Evolutionary conservation across 257 asterid genomes (phyloP), one percentile per base, ranked within the genome.

Genomic region (Solanum bulbocastanum): DNA sequence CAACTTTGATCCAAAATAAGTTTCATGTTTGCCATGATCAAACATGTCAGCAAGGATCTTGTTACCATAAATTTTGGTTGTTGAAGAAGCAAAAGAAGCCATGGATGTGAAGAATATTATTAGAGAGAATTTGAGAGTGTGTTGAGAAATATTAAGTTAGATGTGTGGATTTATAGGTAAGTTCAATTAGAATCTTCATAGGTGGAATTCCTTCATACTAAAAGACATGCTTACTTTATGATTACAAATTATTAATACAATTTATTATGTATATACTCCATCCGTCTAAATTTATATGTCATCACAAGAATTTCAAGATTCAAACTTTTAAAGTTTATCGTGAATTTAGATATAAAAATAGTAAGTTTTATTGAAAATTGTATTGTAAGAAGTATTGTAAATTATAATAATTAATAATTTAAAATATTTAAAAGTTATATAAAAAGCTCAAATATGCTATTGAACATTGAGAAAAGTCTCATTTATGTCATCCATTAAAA

Each of bases 11-110:
- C 92, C 89, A 6, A 86, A 83, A 16, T 42, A 46, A 42, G 86
- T 58, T 8, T 88, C 79, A 83, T 89, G 90, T 79, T 92, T 87
- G 30, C 75, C 91, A 60, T 60, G 49, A 81, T 88, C 91, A 92
- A 30, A 81, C 33, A 32, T 69, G 33, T 30, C 81, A 37, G 90
- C 86, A 42, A 88, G 58, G 87, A 87, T 10, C 87, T 87, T 25
- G n/a, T 68, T 22, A 62, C 18, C 3, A 71, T 88, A 32, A 33
- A 92, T 84, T 78, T 90, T 91, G 87, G 91, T 56, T 84, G 90
- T 42, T 46, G 96, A 91, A 87, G 88, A 66, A 83, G 88, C 46
- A 32, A 89, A 79, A 83, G 93, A 92, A 92, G 98, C 94, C 99
- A 96, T 96, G 85, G 86, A 69, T 79, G 87, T 62, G 58, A 84